Evolutionary conservation across 2,329 filamentous ascomycete species (phyloP).

Genomic region (Hysterium pulicare): DNA sequence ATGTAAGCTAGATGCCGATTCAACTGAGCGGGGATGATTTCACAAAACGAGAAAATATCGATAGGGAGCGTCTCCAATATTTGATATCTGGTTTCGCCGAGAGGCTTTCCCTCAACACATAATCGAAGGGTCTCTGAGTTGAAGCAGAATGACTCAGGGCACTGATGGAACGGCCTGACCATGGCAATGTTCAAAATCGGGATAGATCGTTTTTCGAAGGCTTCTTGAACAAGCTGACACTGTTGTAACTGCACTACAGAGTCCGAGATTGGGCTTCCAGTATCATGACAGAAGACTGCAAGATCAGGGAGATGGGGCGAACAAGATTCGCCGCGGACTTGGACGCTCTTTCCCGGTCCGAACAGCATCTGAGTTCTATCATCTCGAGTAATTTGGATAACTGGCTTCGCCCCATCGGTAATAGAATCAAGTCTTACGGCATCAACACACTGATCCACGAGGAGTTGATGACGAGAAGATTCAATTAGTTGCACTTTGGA

Average conservation of each 20-base stretch:
- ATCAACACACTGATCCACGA: conserved; percentile 23
- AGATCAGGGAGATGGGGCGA: conserved; percentile 23
- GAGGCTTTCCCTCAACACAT: conserved; percentile 28
- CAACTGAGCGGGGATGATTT: conserved; percentile 33
- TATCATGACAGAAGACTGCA: conserved; percentile 29
- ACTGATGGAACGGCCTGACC: conserved; percentile 23
- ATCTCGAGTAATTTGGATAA: conserved; percentile 16
- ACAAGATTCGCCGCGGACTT: conserved; percentile 2
- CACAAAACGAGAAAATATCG: conserved; percentile 29
- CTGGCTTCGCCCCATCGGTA: neutral
- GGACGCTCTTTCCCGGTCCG: conserved; percentile 6
- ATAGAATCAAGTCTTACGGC: conserved; percentile 11
- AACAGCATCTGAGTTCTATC: conserved; percentile 23
- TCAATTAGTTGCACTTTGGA: conserved; percentile 19
- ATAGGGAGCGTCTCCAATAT: conserved; percentile 31
- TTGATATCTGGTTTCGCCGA: conserved; percentile 18
- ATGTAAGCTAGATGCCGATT: conserved; percentile 37
- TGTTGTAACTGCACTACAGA: conserved; percentile 14
- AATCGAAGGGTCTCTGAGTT: conserved; percentile 22
- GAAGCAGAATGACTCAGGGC: conserved; percentile 13
- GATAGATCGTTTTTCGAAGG: conserved; percentile 21
- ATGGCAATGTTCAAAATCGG: conserved; percentile 31
- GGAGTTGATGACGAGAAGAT: conserved; percentile 26
- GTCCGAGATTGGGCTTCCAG: conserved; percentile 5
- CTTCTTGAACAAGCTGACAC: conserved; percentile 20